phyloP scores from a whole-genome alignment of 345 rosid species.

The Melaleuca alternifolia region DNA sequence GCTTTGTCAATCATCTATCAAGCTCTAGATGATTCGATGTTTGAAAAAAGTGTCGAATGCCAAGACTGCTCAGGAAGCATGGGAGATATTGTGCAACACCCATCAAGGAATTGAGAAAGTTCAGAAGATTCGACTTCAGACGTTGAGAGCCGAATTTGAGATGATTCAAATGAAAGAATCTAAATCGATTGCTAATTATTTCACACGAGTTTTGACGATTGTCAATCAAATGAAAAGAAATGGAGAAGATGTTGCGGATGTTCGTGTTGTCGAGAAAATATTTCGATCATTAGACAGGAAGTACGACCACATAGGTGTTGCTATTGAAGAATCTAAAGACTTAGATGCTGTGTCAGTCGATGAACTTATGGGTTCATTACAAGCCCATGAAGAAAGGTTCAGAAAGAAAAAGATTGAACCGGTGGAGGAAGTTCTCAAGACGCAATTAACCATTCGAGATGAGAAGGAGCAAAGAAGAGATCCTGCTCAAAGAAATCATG shows the following conservation, averaged over 20 bases:
- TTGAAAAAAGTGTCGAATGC: not conserved
- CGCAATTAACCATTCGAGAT: not conserved
- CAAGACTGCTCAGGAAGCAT: not conserved
- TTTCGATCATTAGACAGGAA: not conserved
- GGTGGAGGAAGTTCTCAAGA: not conserved
- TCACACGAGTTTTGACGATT: not conserved
- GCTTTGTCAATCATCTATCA: not conserved
- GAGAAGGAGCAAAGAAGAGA: not conserved
- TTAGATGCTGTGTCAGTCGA: not conserved
- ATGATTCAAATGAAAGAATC: not conserved
- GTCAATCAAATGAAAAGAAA: not conserved
- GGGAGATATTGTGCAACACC: not conserved
- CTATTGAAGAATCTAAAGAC: slow-evolving; percentile 4
- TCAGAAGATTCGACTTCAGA: not conserved
- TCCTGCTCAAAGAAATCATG: too few species aligned
- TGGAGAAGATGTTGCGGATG: not conserved
- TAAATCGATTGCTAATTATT: not conserved
- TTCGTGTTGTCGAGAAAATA: not conserved
- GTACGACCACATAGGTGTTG: not conserved
- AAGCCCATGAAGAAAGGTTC: not conserved
- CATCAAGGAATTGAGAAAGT: not conserved
- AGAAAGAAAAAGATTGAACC: not conserved
- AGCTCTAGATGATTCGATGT: not conserved
- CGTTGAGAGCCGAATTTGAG: not conserved
- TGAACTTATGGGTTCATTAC: not conserved